These are phyloP conservation scores for Hebeloma cylindrosporum DNA, from an alignment of 768 basidiomycete species.

Conservation along the genomic window DNA sequence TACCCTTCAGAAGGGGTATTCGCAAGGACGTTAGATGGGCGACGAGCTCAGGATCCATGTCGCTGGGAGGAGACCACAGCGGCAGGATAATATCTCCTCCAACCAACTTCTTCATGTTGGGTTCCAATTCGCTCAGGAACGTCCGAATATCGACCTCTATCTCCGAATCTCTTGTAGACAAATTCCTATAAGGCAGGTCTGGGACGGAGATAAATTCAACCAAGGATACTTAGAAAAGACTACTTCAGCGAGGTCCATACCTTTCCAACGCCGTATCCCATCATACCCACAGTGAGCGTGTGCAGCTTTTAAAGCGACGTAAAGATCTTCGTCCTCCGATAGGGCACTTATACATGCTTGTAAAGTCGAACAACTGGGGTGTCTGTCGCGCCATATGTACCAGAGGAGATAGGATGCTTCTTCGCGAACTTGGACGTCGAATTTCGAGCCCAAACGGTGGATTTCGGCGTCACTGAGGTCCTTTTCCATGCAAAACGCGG, in stretches of 20 bases:
- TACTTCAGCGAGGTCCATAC: slow-evolving; percentile 22
- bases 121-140: slow-evolving; percentile 30
- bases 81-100: slow-evolving; percentile 33
- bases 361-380: slow-evolving; percentile 30
- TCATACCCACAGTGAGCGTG: slow-evolving; percentile 30
- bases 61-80: slow-evolving; percentile 29
- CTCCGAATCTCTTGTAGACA: slow-evolving; percentile 10
- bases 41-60: slow-evolving; percentile 20
- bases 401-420: slow-evolving; percentile 42
- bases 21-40: slow-evolving; percentile 29
- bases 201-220: background rate
- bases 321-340: slow-evolving; percentile 28
- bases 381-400: slow-evolving; percentile 35
- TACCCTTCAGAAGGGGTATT: slow-evolving; percentile 38
- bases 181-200: slow-evolving; percentile 6
- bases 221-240: background rate
- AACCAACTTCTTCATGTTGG: slow-evolving; percentile 32
- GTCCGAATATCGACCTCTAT: slow-evolving; percentile 22
- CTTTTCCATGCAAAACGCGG: slow-evolving; percentile 11
- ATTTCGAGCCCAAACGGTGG: slow-evolving; percentile 29
- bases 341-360: slow-evolving; percentile 36
- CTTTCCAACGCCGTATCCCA: slow-evolving; percentile 32
- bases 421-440: slow-evolving; percentile 37
- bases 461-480: slow-evolving; percentile 29
- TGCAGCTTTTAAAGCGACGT: slow-evolving; percentile 34